phyloP scores from a whole-genome alignment of 164 flowering plant species.

The Liriodendron chinense region DNA sequence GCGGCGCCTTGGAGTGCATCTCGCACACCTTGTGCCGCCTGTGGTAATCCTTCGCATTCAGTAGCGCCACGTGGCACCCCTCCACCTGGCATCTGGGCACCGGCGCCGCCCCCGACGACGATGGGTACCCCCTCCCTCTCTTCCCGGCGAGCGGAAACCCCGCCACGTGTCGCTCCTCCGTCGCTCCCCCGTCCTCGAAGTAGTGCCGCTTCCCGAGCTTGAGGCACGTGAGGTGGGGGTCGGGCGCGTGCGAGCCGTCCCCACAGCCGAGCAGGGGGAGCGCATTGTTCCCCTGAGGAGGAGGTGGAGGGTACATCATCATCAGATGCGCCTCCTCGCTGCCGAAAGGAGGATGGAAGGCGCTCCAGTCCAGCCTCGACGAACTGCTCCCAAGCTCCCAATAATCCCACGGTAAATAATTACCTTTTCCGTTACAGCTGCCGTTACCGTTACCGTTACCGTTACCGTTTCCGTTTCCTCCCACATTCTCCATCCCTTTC shows the following conservation, averaged over 20 bases:
- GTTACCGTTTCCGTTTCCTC: background rate
- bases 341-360: background rate
- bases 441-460: background rate
- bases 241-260: slow-evolving; percentile 22
- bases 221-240: slow-evolving; percentile 59
- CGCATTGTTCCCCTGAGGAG: background rate
- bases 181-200: slow-evolving; percentile 38
- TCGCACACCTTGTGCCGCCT: slow-evolving; percentile 78
- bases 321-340: background rate
- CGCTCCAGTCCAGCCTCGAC: too few species aligned
- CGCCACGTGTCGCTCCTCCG: slow-evolving; percentile 16
- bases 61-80: slow-evolving; percentile 54
- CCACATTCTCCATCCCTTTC: background rate
- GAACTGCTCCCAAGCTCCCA: background rate
- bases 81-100: slow-evolving; percentile 70
- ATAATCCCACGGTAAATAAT: background rate
- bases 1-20: slow-evolving; percentile 73
- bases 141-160: slow-evolving; percentile 25
- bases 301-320: background rate
- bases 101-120: slow-evolving; percentile 14
- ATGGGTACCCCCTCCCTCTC: slow-evolving; percentile 31
- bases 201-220: slow-evolving; percentile 67
- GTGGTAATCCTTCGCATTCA: slow-evolving; percentile 66
- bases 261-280: slow-evolving; percentile 13
- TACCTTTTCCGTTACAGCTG: background rate